Evolutionary conservation across 257 asterid species (phyloP).

Genomic region (Solanum corneliomulleri): DNA sequence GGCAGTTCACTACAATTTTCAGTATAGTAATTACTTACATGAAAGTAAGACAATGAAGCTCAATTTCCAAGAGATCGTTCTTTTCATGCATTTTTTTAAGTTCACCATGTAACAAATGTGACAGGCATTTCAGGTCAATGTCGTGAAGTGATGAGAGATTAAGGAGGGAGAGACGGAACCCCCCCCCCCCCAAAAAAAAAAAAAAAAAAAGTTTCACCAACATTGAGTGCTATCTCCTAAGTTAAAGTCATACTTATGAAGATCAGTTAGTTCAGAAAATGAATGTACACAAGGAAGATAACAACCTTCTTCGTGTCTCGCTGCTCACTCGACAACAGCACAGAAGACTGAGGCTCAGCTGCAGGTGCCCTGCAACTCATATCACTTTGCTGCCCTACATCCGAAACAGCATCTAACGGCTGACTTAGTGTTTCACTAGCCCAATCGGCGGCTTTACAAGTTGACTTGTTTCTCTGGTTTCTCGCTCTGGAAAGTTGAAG

Average conservation of each 20-base stretch:
- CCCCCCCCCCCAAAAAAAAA: no score
- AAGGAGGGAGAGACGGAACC: background rate
- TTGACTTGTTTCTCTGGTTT: slow-evolving; percentile 38
- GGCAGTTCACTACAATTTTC: background rate
- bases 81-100: background rate
- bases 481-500: slow-evolving; percentile 28
- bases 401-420: slow-evolving; percentile 26
- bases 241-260: background rate
- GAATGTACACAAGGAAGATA: background rate
- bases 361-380: slow-evolving; percentile 21
- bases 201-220: background rate
- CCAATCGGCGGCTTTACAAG: slow-evolving; percentile 23
- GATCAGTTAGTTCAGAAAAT: background rate
- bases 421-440: slow-evolving; percentile 32
- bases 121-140: background rate
- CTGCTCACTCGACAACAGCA: slow-evolving; percentile 10
- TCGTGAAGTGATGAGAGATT: background rate
- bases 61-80: background rate
- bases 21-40: background rate
- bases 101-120: background rate
- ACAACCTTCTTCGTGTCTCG: slow-evolving; percentile 33
- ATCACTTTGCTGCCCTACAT: slow-evolving; percentile 21
- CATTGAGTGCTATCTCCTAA: background rate
- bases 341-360: slow-evolving; percentile 23
- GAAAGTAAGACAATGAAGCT: background rate